Conservation (phyloP, 2,329 filamentous ascomycete genomes). For the Phaeosphaeriaceae sp. region DNA sequence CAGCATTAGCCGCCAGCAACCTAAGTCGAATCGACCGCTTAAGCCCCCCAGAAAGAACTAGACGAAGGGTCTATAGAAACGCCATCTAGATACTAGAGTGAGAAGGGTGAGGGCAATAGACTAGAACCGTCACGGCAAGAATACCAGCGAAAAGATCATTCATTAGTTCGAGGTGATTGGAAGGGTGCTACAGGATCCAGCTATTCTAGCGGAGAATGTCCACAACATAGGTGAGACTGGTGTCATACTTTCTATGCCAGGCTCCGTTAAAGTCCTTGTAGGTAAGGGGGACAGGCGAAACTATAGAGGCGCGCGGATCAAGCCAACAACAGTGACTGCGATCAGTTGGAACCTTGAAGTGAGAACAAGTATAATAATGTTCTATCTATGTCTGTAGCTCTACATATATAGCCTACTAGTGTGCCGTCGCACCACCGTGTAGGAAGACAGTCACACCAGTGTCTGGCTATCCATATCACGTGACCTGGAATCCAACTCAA, state of each 20-base stretch:
- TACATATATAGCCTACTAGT: too few relatives aligned
- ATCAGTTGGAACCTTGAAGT: too few relatives aligned
- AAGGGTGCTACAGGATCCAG: slow-evolving; percentile 5
- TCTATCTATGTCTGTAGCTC: too few relatives aligned
- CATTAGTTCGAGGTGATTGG: slow-evolving; percentile 4
- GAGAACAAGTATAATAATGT: too few relatives aligned
- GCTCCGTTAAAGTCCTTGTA: slow-evolving; percentile 14
- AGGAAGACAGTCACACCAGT: too few relatives aligned
- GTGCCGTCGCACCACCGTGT: too few relatives aligned
- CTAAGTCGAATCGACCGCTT: too few relatives aligned
- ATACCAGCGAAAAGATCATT: slow-evolving; percentile 15
- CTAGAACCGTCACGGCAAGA: slow-evolving; percentile 10
- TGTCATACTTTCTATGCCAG: slow-evolving; percentile 18
- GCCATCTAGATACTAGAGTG: slow-evolving; percentile 8
- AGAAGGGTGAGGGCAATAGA: slow-evolving; percentile 11
- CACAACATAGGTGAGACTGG: slow-evolving; percentile 8
- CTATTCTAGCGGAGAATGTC: slow-evolving; percentile 2
- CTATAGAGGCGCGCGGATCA: slow-evolving; percentile 20
- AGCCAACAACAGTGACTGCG: slow-evolving; percentile 17
- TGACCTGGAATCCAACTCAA: too few relatives aligned
- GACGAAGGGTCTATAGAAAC: slow-evolving; percentile 10
- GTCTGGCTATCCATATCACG: too few relatives aligned
- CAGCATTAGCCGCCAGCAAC: too few relatives aligned
- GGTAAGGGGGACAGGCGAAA: slow-evolving; percentile 13
- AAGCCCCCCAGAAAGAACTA: background rate